phyloP scores from a whole-genome alignment of 331 rosid species.

The Phaseolus coccineus region DNA sequence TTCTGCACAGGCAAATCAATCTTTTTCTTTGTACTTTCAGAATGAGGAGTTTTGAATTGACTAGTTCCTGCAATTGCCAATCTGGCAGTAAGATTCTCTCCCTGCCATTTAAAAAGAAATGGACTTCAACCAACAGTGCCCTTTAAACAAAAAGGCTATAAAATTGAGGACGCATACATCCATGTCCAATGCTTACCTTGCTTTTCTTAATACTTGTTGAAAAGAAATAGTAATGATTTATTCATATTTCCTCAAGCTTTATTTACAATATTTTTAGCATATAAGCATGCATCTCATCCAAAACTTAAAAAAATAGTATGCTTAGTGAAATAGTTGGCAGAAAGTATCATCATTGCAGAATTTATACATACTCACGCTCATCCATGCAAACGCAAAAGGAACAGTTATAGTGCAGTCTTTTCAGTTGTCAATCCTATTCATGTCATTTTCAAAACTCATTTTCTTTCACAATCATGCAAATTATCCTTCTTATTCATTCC shows the following conservation, averaged over 20 bases:
- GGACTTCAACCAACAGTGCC: conserved; percentile 29
- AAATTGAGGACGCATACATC: conserved; percentile 16
- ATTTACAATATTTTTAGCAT: background rate
- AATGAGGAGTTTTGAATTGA: conserved; percentile 54
- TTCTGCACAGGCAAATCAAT: conserved; percentile 90
- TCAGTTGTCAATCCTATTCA: conserved; percentile 3
- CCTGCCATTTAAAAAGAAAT: conserved; percentile 59
- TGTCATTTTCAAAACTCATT: conserved; percentile 25
- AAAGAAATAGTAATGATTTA: background rate
- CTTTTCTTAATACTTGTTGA: conserved; percentile 18
- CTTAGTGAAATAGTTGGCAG: conserved; percentile 2
- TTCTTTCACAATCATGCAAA: conserved; percentile 25
- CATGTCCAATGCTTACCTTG: conserved; percentile 1
- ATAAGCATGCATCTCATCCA: conserved; percentile 27
- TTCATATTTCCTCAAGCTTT: conserved; percentile 13
- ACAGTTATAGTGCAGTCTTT: conserved; percentile 3
- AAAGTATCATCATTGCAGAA: conserved; percentile 13
- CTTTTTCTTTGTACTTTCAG: conserved; percentile 67
- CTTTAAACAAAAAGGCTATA: conserved; percentile 28
- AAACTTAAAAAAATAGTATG: conserved; percentile 1
- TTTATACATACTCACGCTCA: conserved; percentile 29
- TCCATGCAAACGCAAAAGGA: background rate
- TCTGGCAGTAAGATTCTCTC: conserved; percentile 45
- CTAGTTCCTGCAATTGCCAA: conserved; percentile 45
- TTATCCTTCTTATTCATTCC: conserved; percentile 20